Evolutionary conservation across 2,329 filamentous ascomycete genomes (phyloP).

Genomic region (Cladosporium sp.): DNA sequence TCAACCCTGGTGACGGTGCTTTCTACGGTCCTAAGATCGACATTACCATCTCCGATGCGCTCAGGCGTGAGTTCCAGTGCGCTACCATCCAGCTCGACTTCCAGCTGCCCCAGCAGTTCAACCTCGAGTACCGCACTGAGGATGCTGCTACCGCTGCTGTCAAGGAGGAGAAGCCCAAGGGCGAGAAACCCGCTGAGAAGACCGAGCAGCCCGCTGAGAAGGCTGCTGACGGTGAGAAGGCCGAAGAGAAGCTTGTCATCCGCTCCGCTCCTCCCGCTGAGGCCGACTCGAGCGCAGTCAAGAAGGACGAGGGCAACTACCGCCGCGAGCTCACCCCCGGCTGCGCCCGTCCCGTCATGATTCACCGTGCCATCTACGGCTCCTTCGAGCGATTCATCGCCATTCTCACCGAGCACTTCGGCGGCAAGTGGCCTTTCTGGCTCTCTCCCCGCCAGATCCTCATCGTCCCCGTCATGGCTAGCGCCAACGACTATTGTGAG

Average conservation of each 20-base stretch:
- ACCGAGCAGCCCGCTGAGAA: conserved; percentile 33
- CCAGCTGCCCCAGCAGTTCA: conserved; percentile 81
- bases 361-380: conserved; percentile 78
- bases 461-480: conserved; percentile 74
- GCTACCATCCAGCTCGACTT: conserved; percentile 95
- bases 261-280: conserved; percentile 35
- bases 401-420: conserved; percentile 81
- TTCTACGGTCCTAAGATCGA: conserved; percentile 99
- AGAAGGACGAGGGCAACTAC: conserved; percentile 35
- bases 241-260: conserved; percentile 32
- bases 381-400: conserved; percentile 69
- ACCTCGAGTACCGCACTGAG: conserved; percentile 79
- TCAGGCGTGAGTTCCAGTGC: conserved; percentile 82
- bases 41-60: conserved; percentile 86
- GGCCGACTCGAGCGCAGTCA: conserved; percentile 32
- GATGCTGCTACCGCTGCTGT: conserved; percentile 56
- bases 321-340: conserved; percentile 61
- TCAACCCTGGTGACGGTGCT: conserved; percentile 92
- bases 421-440: conserved; percentile 88
- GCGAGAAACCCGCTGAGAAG: conserved; percentile 1
- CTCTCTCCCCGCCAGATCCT: conserved; percentile 79
- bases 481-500: conserved; percentile 70
- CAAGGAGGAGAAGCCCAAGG: conserved; percentile 30
- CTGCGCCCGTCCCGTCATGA: conserved; percentile 80
- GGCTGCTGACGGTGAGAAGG: conserved; percentile 40